Percentiles rank a stretch among this genome's conserved stretches.
Evolutionary conservation across 768 basidiomycete genomes (phyloP).

Genomic region (Pholiota molesta): DNA sequence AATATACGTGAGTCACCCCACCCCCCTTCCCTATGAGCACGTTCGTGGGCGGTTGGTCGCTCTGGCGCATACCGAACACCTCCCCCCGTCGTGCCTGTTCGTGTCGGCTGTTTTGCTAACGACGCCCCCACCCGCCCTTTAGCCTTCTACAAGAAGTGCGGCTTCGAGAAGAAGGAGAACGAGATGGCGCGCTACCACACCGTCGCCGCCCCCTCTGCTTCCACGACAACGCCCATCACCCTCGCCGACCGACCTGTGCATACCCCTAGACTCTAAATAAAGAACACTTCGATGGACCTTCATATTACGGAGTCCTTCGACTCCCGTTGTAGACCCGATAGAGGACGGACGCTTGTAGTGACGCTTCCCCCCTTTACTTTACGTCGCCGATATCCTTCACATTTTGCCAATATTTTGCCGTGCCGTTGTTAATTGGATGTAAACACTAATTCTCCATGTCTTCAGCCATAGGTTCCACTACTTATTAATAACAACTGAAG

Average conservation of each 20-base stretch:
- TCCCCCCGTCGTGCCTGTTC: not conserved
- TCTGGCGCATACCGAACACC: not conserved
- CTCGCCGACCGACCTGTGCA: conserved; percentile 13
- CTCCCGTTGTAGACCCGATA: not conserved
- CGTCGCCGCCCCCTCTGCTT: conserved; percentile 10
- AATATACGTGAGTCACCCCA: conserved; percentile 81
- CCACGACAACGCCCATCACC: conserved; percentile 5
- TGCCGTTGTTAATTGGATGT: too few relatives aligned
- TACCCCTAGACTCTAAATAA: conserved; percentile 21
- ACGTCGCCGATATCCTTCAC: not conserved
- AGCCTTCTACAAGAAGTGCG: conserved; percentile 99
- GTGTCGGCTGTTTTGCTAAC: conserved; percentile 4
- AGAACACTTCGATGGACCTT: not conserved
- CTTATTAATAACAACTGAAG: too few relatives aligned
- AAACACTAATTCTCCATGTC: too few relatives aligned
- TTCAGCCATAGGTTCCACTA: too few relatives aligned
- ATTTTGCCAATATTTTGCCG: too few relatives aligned
- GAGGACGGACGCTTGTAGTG: not conserved
- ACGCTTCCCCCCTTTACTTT: not conserved
- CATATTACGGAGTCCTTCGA: not conserved
- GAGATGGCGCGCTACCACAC: conserved; percentile 75
- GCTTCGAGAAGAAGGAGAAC: conserved; percentile 86
- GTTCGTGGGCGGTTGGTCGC: not conserved
- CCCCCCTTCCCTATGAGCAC: conserved; percentile 12
- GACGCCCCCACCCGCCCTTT: too few relatives aligned